Base-by-base conservation (phyloP, 805 yeast genomes). In the Candida verbasci region DNA sequence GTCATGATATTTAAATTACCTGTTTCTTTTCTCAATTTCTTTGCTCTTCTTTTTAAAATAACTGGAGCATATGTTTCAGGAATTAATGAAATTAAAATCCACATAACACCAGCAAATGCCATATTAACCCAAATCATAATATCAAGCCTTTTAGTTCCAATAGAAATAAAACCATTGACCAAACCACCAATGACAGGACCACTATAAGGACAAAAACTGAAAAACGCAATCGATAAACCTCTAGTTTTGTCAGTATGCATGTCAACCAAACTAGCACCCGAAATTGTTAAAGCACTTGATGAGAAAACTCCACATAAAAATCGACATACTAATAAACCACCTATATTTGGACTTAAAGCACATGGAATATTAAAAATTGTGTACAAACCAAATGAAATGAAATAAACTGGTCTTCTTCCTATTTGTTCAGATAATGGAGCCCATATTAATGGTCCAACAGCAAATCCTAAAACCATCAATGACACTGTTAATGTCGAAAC, bases 11-110 rank as follows among this genome's bases (percentile, higher is more conserved):
- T 81, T 42, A 70, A 69, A 54, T 87, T 82, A 33, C 94, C 94
- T 9, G 95, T 82, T 58, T 83, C 84, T 55, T 78, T 75, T 70
- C 95, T 76, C 44, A 85, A 52, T 50, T 61, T 70, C 40, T 59
- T 61, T 16, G 95, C 95, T 55, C 81, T 76, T 35, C 54, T 70
- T 50, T 78, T 80, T 42, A 85, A 64, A 37, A 87, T 79, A 7
- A 80, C 86, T 7, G 96, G 95, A 3, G 93, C 85, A 58, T 81
- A 85, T 14, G 97, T 88, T 63, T 88, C 97, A n/a, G 96, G 97
- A 21, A 88, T 74, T 12, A 70, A 48, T 10, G 78, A 56, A 29
- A 80, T 70, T 15, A 73, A 44, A 22, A 87, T 66, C 84, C 89
- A 82, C 80, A 82, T 80, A 3, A 76, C 74, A 44, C 96, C 96